Percentiles rank a stretch among this genome's conserved stretches.
Conservation (phyloP, 2,329 filamentous ascomycete species). For the Akanthomyces uredinophilus region DNA sequence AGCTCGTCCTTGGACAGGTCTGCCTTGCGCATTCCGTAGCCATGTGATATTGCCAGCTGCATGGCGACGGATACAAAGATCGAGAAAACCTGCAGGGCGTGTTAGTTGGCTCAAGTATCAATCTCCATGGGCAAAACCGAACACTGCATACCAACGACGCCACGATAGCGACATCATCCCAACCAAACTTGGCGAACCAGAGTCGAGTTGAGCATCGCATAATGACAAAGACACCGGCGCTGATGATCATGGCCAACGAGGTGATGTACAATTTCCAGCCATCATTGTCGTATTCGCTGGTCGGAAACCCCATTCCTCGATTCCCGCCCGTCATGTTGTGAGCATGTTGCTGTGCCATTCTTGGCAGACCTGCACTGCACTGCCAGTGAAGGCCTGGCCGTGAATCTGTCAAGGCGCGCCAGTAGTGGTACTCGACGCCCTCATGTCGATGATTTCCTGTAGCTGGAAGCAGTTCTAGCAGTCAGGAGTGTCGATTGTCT, state of each 20-base stretch:
- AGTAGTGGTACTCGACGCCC: not conserved
- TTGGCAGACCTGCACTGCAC: not conserved
- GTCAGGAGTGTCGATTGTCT: not conserved
- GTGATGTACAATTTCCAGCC: constrained; percentile 32
- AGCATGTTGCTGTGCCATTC: not conserved
- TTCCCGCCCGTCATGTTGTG: not conserved
- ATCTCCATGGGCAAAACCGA: not conserved
- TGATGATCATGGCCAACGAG: constrained; percentile 30
- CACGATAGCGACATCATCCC: constrained; percentile 35
- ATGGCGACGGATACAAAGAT: constrained; percentile 29
- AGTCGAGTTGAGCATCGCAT: constrained; percentile 31
- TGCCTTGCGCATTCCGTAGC: constrained; percentile 35
- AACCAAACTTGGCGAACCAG: constrained; percentile 28
- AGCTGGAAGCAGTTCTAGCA: too few species aligned
- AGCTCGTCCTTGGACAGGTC: constrained; percentile 27
- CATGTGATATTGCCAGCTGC: constrained; percentile 31
- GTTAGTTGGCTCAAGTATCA: not conserved
- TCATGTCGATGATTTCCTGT: constrained; percentile 1
- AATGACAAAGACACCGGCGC: constrained; percentile 30
- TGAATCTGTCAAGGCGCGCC: not conserved
- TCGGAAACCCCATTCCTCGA: constrained; percentile 23
- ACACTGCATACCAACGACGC: constrained; percentile 27
- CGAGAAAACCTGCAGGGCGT: constrained; percentile 24
- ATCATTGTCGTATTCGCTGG: constrained; percentile 29
- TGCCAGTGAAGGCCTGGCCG: not conserved